Base-by-base conservation (phyloP, 805 yeast species). In the Ogataea pini region DNA sequence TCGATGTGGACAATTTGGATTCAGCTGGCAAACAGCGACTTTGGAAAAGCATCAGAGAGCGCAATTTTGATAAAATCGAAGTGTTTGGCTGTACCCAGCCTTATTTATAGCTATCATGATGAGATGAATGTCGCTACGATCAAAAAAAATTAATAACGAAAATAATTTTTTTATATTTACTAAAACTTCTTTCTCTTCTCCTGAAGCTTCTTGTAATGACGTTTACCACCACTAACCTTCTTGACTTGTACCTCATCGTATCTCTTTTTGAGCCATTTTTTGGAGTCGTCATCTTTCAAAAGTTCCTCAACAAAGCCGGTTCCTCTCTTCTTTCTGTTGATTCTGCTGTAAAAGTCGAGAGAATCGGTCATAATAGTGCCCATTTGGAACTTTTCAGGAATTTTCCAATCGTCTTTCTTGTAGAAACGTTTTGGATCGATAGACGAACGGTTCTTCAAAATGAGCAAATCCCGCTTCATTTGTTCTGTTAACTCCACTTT, bases 381-480 rank as follows among this genome's bases (percentile, higher is more conserved):
- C 58, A 87, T 79, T 49, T 92, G 94, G 65, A 94, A 90, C 55
- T 75, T 80, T 40, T 64, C 68, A 3, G 69, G 60, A 3, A 52
- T 44, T 37, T 60, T 86, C 88, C 39, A 96, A 77, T 75, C 82
- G 50, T 86, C 94, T 65, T 88, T 89, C 69, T 88, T 89, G 70
- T 94, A 94, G 69, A 89, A 96, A 59, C 97, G 79, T 70, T 94
- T 94, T 7, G 97, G 98, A 64, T 94, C 98, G 52, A 94, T 75
- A 8, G 90, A 96, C 47, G 86, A 85, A 68, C 99, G 82, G 71
- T 92, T 88, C 61, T 89, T 84, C 50, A 94, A 73, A 13, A 94
- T 70, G 60, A 82, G 72, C 57, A 94, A 64, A 64, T 94, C 98
- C 50, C 96, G 76, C 61, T 86, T 86, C 17, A 87, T 63, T 24